phyloP scores from a whole-genome alignment of 108 stramenopile genomes.

The Cyclotella baltica region DNA sequence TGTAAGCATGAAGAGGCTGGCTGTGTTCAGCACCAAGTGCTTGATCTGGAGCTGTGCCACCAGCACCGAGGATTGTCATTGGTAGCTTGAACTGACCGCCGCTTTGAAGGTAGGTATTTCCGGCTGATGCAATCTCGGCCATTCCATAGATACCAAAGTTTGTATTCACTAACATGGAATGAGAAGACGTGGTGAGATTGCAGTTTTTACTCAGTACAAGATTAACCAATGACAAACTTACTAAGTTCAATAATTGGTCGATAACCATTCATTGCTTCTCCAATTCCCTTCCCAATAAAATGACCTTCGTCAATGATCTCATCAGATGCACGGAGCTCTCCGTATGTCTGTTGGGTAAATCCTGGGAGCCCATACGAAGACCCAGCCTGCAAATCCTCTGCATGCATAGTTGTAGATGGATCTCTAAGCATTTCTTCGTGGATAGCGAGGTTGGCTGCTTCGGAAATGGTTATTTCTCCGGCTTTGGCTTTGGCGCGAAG shows the following conservation, averaged over 20 bases:
- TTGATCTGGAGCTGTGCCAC: constrained; percentile 78
- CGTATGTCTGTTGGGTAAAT: constrained; percentile 72
- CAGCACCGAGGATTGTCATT: constrained; percentile 75
- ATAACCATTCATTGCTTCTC: constrained; percentile 81
- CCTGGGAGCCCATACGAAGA: constrained; percentile 72
- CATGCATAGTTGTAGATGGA: constrained; percentile 71
- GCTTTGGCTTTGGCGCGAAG: constrained; percentile 40
- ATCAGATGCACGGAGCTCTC: constrained; percentile 63
- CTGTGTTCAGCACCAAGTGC: constrained; percentile 78
- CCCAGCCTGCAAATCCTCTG: constrained; percentile 74
- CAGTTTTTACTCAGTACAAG: not conserved
- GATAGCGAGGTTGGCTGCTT: constrained; percentile 74
- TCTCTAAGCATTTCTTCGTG: constrained; percentile 75
- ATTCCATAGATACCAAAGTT: constrained; percentile 83
- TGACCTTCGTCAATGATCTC: constrained; percentile 83
- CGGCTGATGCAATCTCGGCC: constrained; percentile 72
- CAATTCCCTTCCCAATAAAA: constrained; percentile 77
- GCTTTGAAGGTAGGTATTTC: constrained; percentile 80
- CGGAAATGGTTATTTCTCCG: constrained; percentile 65
- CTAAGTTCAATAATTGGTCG: constrained; percentile 76
- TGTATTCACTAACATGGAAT: constrained; percentile 54
- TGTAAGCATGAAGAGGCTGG: constrained; percentile 76
- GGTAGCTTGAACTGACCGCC: constrained; percentile 79
- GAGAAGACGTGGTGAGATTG: not conserved
- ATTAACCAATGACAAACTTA: not conserved